Evolutionary conservation across 2,329 filamentous ascomycete genomes (phyloP).

Genomic region (Aspergillus sp.): DNA sequence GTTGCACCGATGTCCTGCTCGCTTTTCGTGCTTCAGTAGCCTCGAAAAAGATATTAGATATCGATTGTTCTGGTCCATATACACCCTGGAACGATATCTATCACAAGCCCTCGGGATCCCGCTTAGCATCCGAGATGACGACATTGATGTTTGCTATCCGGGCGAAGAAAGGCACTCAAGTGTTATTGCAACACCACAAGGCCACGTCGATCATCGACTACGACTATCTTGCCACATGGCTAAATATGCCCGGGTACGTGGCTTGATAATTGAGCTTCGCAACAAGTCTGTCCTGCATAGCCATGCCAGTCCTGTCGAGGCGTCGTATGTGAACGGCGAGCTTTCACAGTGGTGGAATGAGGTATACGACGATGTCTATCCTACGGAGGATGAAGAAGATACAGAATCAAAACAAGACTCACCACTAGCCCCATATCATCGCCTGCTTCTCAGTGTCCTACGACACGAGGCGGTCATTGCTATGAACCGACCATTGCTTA

Average conservation of each 20-base stretch:
- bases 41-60: constrained; percentile 53
- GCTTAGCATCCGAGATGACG: constrained; percentile 57
- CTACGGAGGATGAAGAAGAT: constrained; percentile 28
- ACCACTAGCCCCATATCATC: constrained; percentile 39
- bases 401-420: not conserved
- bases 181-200: not conserved
- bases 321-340: constrained; percentile 51
- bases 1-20: constrained; percentile 59
- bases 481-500: constrained; percentile 54
- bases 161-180: constrained; percentile 48
- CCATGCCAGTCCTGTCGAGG: constrained; percentile 46
- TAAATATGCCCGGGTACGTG: constrained; percentile 53
- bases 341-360: constrained; percentile 57
- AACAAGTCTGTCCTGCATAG: constrained; percentile 54
- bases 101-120: constrained; percentile 60
- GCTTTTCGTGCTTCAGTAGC: constrained; percentile 53
- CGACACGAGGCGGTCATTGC: constrained; percentile 56
- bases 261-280: constrained; percentile 55
- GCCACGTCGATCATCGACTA: constrained; percentile 28
- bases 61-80: constrained; percentile 60
- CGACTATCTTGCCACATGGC: constrained; percentile 45
- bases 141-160: constrained; percentile 60
- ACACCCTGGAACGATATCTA: constrained; percentile 57
- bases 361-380: constrained; percentile 52
- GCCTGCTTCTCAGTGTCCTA: constrained; percentile 46